phyloP scores from a whole-genome alignment of 345 rosid species.

The Excoecaria cochinchinensis region DNA sequence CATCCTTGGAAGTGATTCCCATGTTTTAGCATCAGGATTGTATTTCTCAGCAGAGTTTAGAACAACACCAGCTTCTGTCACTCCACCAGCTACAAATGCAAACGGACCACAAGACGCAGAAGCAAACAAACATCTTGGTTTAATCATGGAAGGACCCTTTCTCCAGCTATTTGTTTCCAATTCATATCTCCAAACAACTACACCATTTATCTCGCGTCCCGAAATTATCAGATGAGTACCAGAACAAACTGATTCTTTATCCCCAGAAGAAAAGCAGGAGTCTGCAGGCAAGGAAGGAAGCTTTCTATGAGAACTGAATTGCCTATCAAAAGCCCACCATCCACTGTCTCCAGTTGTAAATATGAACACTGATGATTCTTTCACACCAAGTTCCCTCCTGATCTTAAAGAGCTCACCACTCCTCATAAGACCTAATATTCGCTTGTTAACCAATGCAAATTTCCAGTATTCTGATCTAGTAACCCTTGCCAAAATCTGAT shows the following conservation, averaged over 20 bases:
- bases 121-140: conserved; percentile 73
- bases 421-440: conserved; percentile 47
- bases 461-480: conserved; percentile 78
- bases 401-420: conserved; percentile 68
- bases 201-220: conserved; percentile 56
- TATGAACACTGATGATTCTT: conserved; percentile 76
- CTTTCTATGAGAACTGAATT: conserved; percentile 43
- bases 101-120: conserved; percentile 63
- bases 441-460: conserved; percentile 49
- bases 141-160: conserved; percentile 69
- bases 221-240: conserved; percentile 79
- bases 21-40: conserved; percentile 58
- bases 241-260: conserved; percentile 77
- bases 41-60: conserved; percentile 68
- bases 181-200: conserved; percentile 74
- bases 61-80: conserved; percentile 29
- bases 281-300: conserved; percentile 75
- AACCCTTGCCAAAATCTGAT: conserved; percentile 62
- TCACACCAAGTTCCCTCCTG: conserved; percentile 52
- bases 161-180: conserved; percentile 64
- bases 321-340: conserved; percentile 71
- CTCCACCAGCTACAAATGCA: conserved; percentile 82
- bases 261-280: conserved; percentile 51
- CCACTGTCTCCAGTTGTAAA: conserved; percentile 59
- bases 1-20: conserved; percentile 67